These are phyloP conservation scores for Plasmopara viticola DNA, from an alignment of 352 stramenopile genomes.

Conservation along the genomic window DNA sequence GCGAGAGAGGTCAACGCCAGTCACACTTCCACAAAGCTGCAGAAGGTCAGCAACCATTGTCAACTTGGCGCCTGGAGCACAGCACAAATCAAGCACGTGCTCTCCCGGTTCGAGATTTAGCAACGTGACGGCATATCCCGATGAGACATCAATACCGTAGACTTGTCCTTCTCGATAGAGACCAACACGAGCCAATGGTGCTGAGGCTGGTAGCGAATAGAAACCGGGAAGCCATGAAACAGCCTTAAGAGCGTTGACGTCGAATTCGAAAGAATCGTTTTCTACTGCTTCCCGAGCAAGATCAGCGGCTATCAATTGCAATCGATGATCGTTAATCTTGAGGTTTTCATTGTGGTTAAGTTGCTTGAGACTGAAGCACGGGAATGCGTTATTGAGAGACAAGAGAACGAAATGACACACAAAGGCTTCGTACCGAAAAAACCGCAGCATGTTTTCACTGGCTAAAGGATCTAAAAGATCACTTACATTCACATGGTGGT, in stretches of 20 bases:
- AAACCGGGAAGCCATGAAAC: conserved; percentile 57
- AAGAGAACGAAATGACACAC: neutral
- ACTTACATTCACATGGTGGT: conserved; percentile 38
- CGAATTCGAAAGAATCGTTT: neutral
- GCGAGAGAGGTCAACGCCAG: conserved; percentile 84
- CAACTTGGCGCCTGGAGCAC: conserved; percentile 89
- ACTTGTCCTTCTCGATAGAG: conserved; percentile 49
- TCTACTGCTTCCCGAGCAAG: conserved; percentile 14
- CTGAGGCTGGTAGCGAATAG: conserved; percentile 49
- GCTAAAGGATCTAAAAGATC: conserved; percentile 34
- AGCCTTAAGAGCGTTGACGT: conserved; percentile 9
- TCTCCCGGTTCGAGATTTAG: conserved; percentile 61
- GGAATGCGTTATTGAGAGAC: neutral
- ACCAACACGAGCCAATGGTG: conserved; percentile 35
- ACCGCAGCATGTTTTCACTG: conserved; percentile 31
- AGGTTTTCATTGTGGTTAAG: neutral
- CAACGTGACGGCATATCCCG: conserved; percentile 58
- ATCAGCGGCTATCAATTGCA: conserved; percentile 17
- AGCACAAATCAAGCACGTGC: conserved; percentile 92
- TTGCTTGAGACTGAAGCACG: conserved; percentile 26
- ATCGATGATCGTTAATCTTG: conserved; percentile 7
- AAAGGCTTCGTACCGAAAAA: conserved; percentile 43
- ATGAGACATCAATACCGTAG: conserved; percentile 84
- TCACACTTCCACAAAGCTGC: conserved; percentile 52
- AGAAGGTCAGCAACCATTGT: conserved; percentile 85